Conservation (phyloP, 805 yeast genomes). For the Deakozyma indianensis region DNA sequence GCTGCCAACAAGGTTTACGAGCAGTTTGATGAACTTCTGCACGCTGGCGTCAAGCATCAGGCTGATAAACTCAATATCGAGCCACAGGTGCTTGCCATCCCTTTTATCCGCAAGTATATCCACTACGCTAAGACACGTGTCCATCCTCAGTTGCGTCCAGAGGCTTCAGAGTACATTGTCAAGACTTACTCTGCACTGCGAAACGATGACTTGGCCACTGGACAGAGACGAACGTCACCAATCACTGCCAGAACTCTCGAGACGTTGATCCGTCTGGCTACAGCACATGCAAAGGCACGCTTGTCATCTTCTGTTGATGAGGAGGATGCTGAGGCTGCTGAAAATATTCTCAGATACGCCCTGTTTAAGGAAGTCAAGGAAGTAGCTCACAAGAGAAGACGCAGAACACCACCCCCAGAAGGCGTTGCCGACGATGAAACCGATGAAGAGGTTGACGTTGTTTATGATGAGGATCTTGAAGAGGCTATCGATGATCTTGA, state of each 20-base stretch:
- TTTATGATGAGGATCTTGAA: constrained; percentile 10
- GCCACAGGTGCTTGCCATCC: constrained; percentile 50
- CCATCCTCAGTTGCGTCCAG: constrained; percentile 62
- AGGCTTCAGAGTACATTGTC: constrained; percentile 71
- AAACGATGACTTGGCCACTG: constrained; percentile 41
- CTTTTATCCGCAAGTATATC: constrained; percentile 80
- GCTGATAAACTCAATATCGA: constrained; percentile 23
- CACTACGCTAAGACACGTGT: constrained; percentile 88
- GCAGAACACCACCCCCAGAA: constrained; percentile 6
- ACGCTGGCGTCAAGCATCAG: constrained; percentile 52
- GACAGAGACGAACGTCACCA: constrained; percentile 61
- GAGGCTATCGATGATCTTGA: constrained; percentile 17
- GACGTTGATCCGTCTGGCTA: constrained; percentile 82
- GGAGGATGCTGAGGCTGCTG: constrained; percentile 76
- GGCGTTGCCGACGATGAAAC: constrained; percentile 8
- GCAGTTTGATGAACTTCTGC: constrained; percentile 67
- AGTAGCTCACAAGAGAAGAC: constrained; percentile 17
- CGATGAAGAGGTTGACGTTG: constrained; percentile 17
- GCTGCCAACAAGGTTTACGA: constrained; percentile 44
- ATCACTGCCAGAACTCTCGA: constrained; percentile 97
- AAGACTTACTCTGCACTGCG: constrained; percentile 67
- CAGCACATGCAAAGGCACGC: constrained; percentile 96
- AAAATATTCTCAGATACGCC: constrained; percentile 70
- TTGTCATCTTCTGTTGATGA: constrained; percentile 59
- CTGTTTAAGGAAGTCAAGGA: constrained; percentile 57